Evolutionary conservation across 1,284 basidiomycete genomes (phyloP).

Genomic region (Fomitopsis schrenkii): DNA sequence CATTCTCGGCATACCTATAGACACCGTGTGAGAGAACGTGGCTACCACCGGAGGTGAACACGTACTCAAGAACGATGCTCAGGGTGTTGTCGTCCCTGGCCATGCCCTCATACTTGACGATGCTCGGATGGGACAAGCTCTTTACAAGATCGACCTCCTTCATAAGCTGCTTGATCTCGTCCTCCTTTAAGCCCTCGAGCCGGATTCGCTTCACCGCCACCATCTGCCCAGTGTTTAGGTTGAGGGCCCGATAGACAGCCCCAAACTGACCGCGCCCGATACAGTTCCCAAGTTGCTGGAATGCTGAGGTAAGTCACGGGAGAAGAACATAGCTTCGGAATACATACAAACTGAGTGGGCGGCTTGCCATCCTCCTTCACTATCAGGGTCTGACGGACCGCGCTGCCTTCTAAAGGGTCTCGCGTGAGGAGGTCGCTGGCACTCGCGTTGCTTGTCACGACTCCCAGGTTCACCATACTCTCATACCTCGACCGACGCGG

Average conservation of each 20-base stretch:
- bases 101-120: slow-evolving; percentile 96
- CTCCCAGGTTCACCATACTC: slow-evolving; percentile 63
- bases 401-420: slow-evolving; percentile 58
- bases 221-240: slow-evolving; percentile 90
- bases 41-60: slow-evolving; percentile 16
- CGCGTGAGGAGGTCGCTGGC: slow-evolving; percentile 62
- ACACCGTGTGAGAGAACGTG: slow-evolving; percentile 12
- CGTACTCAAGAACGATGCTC: slow-evolving; percentile 90
- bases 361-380: slow-evolving; percentile 80
- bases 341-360: slow-evolving; percentile 79
- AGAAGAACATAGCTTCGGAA: slow-evolving; percentile 1
- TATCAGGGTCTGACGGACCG: slow-evolving; percentile 72
- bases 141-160: slow-evolving; percentile 89
- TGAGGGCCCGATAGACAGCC: slow-evolving; percentile 90
- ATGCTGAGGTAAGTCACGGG: background rate
- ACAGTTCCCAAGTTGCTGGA: slow-evolving; percentile 90
- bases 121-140: slow-evolving; percentile 85
- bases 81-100: slow-evolving; percentile 83
- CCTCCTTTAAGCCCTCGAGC: slow-evolving; percentile 81
- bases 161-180: slow-evolving; percentile 85
- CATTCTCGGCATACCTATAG: slow-evolving; percentile 86
- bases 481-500: slow-evolving; percentile 56
- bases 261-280: slow-evolving; percentile 97
- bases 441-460: slow-evolving; percentile 45
- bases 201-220: slow-evolving; percentile 93